Percentiles rank a stretch among this genome's conserved stretches.
Evolutionary conservation across 768 basidiomycete genomes (phyloP).

Genomic region (Nevesoporus exiguus): DNA sequence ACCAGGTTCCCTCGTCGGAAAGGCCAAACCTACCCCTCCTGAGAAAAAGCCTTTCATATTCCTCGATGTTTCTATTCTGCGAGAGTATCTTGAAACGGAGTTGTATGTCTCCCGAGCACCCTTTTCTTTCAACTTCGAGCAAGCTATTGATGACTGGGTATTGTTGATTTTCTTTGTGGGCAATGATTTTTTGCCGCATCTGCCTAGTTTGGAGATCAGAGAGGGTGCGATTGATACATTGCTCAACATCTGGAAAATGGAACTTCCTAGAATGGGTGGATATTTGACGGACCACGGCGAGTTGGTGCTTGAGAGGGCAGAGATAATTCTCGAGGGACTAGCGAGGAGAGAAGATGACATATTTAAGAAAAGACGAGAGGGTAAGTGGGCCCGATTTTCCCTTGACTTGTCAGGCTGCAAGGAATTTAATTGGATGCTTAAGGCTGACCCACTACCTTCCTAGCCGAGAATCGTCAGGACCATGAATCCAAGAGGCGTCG

Average conservation of each 20-base stretch:
- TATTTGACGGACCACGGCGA: constrained; percentile 93
- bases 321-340: constrained; percentile 93
- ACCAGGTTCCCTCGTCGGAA: constrained; percentile 48
- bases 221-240: constrained; percentile 99
- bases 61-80: constrained; percentile 91
- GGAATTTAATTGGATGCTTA: constrained; percentile 2
- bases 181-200: constrained; percentile 96
- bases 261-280: constrained; percentile 93
- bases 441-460: constrained; percentile 12
- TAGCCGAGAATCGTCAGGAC: constrained; percentile 93
- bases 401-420: constrained; percentile 1
- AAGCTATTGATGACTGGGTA: constrained; percentile 99
- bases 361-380: constrained; percentile 87
- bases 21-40: constrained; percentile 47
- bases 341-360: constrained; percentile 96
- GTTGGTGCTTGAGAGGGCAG: constrained; percentile 79
- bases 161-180: constrained; percentile 99
- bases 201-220: constrained; percentile 96
- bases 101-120: constrained; percentile 73
- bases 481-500: constrained; percentile 86
- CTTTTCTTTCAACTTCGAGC: constrained; percentile 91
- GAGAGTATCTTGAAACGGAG: constrained; percentile 97
- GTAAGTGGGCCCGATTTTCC: constrained; percentile 47
- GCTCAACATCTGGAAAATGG: constrained; percentile 92
- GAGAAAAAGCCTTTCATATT: constrained; percentile 95